Conservation (phyloP, 768 basidiomycete species). For the Calocybe gangraenosa region DNA sequence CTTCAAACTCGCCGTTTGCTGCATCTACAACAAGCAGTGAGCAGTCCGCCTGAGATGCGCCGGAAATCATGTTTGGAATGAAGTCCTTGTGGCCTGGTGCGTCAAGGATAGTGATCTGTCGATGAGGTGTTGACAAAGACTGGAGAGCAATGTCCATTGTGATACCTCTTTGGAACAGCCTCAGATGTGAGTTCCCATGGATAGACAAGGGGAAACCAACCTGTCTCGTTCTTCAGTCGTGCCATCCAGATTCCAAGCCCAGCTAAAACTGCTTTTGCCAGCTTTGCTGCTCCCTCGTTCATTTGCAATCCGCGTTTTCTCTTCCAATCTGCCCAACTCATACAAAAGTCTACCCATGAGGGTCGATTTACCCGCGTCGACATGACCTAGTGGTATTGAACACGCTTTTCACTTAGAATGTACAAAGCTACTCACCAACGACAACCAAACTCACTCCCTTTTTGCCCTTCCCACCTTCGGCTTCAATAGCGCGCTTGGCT, state of each 20-base stretch:
- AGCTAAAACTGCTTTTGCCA: slow-evolving; percentile 94
- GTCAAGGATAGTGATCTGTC: slow-evolving; percentile 89
- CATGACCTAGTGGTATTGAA: slow-evolving; percentile 65
- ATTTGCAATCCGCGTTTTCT: slow-evolving; percentile 79
- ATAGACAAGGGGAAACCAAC: slow-evolving; percentile 36
- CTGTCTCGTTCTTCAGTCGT: slow-evolving; percentile 89
- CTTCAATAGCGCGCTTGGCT: slow-evolving; percentile 51
- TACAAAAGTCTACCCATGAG: slow-evolving; percentile 94
- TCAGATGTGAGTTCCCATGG: background rate
- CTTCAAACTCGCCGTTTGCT: slow-evolving; percentile 88
- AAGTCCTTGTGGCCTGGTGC: slow-evolving; percentile 98
- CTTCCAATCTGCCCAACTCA: slow-evolving; percentile 84
- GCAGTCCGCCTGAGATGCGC: slow-evolving; percentile 94
- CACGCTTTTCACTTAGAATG: background rate
- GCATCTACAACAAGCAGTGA: slow-evolving; percentile 93
- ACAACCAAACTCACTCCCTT: slow-evolving; percentile 84
- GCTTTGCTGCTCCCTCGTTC: slow-evolving; percentile 86
- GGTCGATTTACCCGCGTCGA: slow-evolving; percentile 98
- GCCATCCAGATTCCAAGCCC: slow-evolving; percentile 97
- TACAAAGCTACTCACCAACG: slow-evolving; percentile 56
- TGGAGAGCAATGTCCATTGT: slow-evolving; percentile 97
- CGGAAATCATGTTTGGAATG: slow-evolving; percentile 99
- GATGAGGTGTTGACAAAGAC: slow-evolving; percentile 65
- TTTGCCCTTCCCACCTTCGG: slow-evolving; percentile 47
- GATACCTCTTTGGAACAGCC: slow-evolving; percentile 65